A percentile compares a stretch with the other conserved stretches of the same genome.
phyloP scores from a whole-genome alignment of 2,329 filamentous ascomycete species.

The Exophiala xenobiotica region DNA sequence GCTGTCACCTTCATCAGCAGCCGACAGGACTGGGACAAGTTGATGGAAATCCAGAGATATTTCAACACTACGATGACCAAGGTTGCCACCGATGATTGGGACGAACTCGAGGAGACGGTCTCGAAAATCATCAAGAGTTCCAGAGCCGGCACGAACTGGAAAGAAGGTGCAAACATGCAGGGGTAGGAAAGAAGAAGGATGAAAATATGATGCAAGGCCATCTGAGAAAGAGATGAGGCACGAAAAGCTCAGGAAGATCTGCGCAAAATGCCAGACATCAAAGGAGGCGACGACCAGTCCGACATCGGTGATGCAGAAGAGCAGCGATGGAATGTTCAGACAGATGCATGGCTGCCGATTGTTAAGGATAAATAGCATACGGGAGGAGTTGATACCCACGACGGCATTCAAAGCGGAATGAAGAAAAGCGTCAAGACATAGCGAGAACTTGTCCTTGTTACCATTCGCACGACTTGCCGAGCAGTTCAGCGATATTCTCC shows the following conservation, averaged over 20 bases:
- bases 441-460: too few species aligned
- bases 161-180: constrained; percentile 26
- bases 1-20: constrained; percentile 94
- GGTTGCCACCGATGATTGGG: constrained; percentile 86
- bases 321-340: neutral
- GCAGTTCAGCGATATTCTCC: constrained; percentile 41
- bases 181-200: too few species aligned
- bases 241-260: too few species aligned
- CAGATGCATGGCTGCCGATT: neutral
- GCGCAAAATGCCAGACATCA: neutral
- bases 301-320: neutral
- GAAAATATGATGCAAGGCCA: too few species aligned
- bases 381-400: constrained; percentile 6
- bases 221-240: too few species aligned
- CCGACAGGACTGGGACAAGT: constrained; percentile 73
- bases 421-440: constrained; percentile 2
- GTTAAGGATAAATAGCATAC: constrained; percentile 6
- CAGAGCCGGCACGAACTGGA: constrained; percentile 43
- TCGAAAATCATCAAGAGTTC: constrained; percentile 72
- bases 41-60: constrained; percentile 74
- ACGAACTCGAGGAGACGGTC: constrained; percentile 78
- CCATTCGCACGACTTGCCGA: constrained; percentile 46
- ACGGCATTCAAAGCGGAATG: constrained; percentile 5
- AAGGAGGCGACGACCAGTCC: neutral
- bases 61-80: constrained; percentile 80